Evolutionary conservation across 2,329 filamentous ascomycete species (phyloP).

Genomic region (Fusarium fujikuroi): DNA sequence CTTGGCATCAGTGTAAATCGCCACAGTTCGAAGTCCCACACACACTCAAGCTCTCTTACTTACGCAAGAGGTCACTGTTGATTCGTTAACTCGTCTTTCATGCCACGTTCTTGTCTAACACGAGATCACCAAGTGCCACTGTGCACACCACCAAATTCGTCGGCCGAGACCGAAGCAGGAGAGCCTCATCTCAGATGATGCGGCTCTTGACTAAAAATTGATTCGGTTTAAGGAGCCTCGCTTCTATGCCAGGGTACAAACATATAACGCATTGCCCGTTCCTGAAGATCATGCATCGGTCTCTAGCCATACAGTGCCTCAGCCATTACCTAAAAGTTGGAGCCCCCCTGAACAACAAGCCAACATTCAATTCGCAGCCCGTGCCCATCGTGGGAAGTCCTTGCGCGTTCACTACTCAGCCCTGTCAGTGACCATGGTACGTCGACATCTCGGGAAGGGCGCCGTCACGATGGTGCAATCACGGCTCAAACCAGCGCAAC

Average conservation of each 20-base stretch:
- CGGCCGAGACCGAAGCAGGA: slow-evolving; percentile 30
- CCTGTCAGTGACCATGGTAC: slow-evolving; percentile 25
- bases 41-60: not conserved
- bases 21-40: slow-evolving; percentile 28
- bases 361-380: not conserved
- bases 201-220: slow-evolving; percentile 26
- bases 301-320: slow-evolving; percentile 24
- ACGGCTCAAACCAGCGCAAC: slow-evolving; percentile 29
- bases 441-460: slow-evolving; percentile 17
- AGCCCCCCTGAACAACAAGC: slow-evolving; percentile 3
- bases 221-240: slow-evolving; percentile 6
- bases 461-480: slow-evolving; percentile 37
- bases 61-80: slow-evolving; percentile 17
- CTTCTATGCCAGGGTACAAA: slow-evolving; percentile 8
- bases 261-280: slow-evolving; percentile 37
- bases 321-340: slow-evolving; percentile 32
- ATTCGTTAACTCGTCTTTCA: slow-evolving; percentile 19
- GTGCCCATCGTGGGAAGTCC: slow-evolving; percentile 5
- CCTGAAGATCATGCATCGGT: slow-evolving; percentile 38
- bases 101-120: slow-evolving; percentile 15
- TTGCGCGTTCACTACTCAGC: slow-evolving; percentile 20
- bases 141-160: slow-evolving; percentile 14
- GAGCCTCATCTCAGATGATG: slow-evolving; percentile 32
- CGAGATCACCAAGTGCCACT: slow-evolving; percentile 15
- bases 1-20: slow-evolving; percentile 7